These are phyloP conservation scores for Stramenopiles sp. DNA, from an alignment of 352 stramenopile genomes.

Conservation along the genomic window DNA sequence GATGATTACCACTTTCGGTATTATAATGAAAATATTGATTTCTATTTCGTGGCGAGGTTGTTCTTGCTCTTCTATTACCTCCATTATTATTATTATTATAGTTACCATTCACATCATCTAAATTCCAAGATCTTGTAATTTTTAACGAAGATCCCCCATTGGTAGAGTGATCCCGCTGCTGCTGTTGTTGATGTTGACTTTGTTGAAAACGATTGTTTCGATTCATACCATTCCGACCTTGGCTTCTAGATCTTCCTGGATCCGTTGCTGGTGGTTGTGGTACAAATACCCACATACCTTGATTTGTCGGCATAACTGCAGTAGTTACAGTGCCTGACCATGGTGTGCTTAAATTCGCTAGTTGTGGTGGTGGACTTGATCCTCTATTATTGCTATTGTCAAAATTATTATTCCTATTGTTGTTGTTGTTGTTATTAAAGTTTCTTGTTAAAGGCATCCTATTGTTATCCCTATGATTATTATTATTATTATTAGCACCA, in stretches of 20 bases:
- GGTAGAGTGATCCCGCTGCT: not conserved
- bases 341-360: not conserved
- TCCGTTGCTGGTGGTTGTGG: not conserved
- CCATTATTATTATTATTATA: too few species aligned
- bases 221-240: too few species aligned
- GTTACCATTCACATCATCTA: too few species aligned
- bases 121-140: not conserved
- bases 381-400: too few species aligned
- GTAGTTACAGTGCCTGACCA: not conserved
- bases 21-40: not conserved
- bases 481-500: too few species aligned
- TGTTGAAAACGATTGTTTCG: not conserved
- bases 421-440: too few species aligned
- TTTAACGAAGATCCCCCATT: too few species aligned
- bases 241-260: not conserved
- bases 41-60: not conserved
- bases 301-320: not conserved
- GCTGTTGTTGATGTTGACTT: not conserved
- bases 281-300: not conserved
- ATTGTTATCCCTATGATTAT: too few species aligned
- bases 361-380: not conserved
- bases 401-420: too few species aligned
- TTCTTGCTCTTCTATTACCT: not conserved
- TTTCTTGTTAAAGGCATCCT: too few species aligned
- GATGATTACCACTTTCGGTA: too few species aligned